Percentiles rank a stretch among this genome's conserved stretches.
Evolutionary conservation across 2,329 filamentous ascomycete species (phyloP).

Genomic region (Tolypocladium pustulatum): DNA sequence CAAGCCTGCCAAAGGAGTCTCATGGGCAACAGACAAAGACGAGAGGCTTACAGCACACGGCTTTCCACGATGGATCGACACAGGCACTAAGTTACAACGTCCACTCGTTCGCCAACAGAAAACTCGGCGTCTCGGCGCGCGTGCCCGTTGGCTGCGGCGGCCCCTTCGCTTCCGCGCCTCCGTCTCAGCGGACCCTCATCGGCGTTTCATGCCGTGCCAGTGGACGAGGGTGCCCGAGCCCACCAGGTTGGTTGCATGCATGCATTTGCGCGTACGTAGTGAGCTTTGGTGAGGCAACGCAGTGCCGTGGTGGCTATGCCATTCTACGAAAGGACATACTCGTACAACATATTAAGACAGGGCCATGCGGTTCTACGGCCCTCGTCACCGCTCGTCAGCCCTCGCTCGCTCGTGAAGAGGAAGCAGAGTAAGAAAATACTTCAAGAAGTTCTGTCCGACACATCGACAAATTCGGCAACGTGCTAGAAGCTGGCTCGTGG

Average conservation of each 20-base stretch:
- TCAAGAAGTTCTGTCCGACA: background rate
- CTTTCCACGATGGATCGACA: too few species aligned
- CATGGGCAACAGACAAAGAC: background rate
- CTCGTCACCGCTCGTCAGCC: background rate
- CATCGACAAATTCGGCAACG: background rate
- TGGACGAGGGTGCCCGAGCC: background rate
- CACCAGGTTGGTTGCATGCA: background rate
- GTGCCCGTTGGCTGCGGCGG: background rate
- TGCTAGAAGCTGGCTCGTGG: background rate
- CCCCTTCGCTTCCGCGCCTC: background rate
- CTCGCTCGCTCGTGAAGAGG: background rate
- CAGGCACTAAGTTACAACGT: background rate
- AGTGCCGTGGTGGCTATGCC: background rate
- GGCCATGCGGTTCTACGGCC: too few species aligned
- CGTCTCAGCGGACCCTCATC: background rate
- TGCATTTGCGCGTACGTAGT: background rate
- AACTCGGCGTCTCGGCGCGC: background rate
- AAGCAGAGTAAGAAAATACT: too few species aligned
- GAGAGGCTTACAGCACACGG: background rate
- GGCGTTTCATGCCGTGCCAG: slow-evolving; percentile 1
- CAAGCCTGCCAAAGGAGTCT: background rate
- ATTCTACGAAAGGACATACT: background rate
- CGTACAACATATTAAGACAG: too few species aligned
- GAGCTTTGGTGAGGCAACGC: too few species aligned
- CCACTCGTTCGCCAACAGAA: background rate